phyloP scores from a whole-genome alignment of 1,139 yeast species.

The Taphrina deformans region DNA sequence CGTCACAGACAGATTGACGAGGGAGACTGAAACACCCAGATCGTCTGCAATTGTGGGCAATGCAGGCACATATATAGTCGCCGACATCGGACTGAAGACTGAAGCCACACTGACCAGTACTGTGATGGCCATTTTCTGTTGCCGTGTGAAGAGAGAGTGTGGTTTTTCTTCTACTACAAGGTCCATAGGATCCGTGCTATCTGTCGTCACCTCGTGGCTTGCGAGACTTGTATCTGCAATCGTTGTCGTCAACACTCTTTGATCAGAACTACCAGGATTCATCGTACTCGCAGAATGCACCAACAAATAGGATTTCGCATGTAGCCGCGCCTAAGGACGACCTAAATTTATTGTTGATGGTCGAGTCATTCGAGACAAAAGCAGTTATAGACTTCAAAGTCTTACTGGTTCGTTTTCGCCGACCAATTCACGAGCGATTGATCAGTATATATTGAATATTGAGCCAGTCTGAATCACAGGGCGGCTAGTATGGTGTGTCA shows the following conservation, averaged over 20 bases:
- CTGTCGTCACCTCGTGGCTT: not conserved
- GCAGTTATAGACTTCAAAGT: no score
- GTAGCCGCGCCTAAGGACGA: no score
- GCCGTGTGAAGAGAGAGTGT: conserved; percentile 50
- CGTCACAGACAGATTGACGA: conserved; percentile 67
- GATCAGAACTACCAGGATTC: not conserved
- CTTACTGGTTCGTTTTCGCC: no score
- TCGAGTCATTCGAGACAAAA: not conserved
- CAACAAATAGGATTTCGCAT: no score
- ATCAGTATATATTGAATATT: no score
- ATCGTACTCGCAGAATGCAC: no score
- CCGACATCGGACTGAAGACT: conserved; percentile 63
- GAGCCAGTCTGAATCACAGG: no score
- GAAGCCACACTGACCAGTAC: conserved; percentile 52
- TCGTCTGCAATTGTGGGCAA: conserved; percentile 55
- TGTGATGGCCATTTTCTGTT: conserved; percentile 49
- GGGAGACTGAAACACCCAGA: conserved; percentile 57
- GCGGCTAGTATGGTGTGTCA: no score
- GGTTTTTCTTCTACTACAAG: conserved; percentile 41
- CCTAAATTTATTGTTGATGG: not conserved
- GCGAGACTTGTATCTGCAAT: not conserved
- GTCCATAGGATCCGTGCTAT: not conserved
- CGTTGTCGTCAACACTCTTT: not conserved
- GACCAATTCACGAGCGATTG: no score
- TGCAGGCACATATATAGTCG: conserved; percentile 75